Evolutionary conservation across 768 basidiomycete genomes (phyloP).

Genomic region (Russula abietina): DNA sequence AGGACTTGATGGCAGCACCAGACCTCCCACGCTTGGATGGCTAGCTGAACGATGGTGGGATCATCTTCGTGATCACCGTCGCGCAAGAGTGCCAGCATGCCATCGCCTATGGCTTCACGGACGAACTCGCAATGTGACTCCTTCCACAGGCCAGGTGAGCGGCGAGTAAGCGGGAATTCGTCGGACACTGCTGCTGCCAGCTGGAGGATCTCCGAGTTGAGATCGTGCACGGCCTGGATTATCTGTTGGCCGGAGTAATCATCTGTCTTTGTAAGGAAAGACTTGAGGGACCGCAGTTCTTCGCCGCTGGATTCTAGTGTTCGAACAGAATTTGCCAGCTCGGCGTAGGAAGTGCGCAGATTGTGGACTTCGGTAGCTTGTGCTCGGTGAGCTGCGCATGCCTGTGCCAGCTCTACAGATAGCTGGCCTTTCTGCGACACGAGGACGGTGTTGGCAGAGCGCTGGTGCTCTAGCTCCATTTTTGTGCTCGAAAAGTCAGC

Average conservation of each 20-base stretch:
- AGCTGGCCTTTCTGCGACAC: constrained; percentile 24
- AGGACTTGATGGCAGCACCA: constrained; percentile 32
- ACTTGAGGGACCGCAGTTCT: constrained; percentile 32
- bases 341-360: constrained; percentile 27
- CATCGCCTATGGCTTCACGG: constrained; percentile 29
- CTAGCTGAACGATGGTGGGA: constrained; percentile 35
- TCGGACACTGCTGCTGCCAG: constrained; percentile 33
- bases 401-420: constrained; percentile 20
- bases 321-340: constrained; percentile 27
- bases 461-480: constrained; percentile 23
- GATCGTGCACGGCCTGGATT: constrained; percentile 32
- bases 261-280: constrained; percentile 35
- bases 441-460: constrained; percentile 19
- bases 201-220: constrained; percentile 35
- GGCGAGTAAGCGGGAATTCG: constrained; percentile 29
- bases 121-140: constrained; percentile 30
- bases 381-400: constrained; percentile 9
- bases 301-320: constrained; percentile 25
- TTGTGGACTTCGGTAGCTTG: constrained; percentile 23
- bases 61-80: constrained; percentile 30
- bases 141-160: constrained; percentile 24
- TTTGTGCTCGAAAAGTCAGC: constrained; percentile 23
- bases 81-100: constrained; percentile 30
- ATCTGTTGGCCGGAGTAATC: constrained; percentile 34
- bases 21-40: constrained; percentile 36